Evolutionary conservation across 148 eudicot species (phyloP).

Genomic region (Dysphania ambrosioides): DNA sequence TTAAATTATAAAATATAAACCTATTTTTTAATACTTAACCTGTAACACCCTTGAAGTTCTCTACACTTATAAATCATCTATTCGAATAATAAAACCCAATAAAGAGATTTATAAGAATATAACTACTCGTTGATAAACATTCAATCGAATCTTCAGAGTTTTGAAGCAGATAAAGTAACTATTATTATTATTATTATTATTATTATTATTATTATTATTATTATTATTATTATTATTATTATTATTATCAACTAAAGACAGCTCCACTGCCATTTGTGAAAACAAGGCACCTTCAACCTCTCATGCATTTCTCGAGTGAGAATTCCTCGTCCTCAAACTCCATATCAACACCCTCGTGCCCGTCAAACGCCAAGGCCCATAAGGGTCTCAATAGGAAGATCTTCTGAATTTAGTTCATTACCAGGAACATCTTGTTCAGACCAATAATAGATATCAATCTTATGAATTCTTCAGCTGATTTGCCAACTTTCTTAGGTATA

Average conservation of each 20-base stretch:
- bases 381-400: constrained; percentile 37
- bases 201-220: too few relatives aligned
- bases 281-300: constrained; percentile 13
- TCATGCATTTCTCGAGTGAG: constrained; percentile 20
- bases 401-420: constrained; percentile 13
- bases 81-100: too few relatives aligned
- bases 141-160: too few relatives aligned
- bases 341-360: constrained; percentile 50
- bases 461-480: constrained; percentile 17
- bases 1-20: too few relatives aligned
- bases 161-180: too few relatives aligned
- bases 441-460: constrained; percentile 19
- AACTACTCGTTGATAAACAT: too few relatives aligned
- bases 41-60: too few relatives aligned
- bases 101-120: too few relatives aligned
- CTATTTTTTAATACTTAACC: too few relatives aligned
- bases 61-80: too few relatives aligned
- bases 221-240: too few relatives aligned
- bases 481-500: constrained; percentile 30
- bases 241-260: neutral
- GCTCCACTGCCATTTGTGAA: neutral
- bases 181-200: too few relatives aligned
- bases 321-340: constrained; percentile 41
- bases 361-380: constrained; percentile 62
- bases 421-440: constrained; percentile 19